Evolutionary conservation across 164 flowering plant species (phyloP).

Genomic region (Chloranthus sessilifolius): DNA sequence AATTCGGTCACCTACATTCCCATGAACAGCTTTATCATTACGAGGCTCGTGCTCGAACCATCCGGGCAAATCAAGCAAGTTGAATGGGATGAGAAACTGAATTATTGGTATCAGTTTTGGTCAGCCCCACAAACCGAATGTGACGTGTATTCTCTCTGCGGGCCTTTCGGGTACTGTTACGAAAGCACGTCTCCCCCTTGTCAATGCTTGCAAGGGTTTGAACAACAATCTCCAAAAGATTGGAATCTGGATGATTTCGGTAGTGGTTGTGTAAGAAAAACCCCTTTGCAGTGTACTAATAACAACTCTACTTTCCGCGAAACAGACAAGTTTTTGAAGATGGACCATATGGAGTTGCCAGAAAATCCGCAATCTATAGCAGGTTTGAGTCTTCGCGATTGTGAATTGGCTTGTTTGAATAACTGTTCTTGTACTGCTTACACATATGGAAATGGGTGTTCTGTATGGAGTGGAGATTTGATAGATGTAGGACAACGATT

Average conservation of each 20-base stretch:
- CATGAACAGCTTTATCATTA: not conserved
- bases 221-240: not conserved
- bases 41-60: not conserved
- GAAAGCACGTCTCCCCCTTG: not conserved
- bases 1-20: constrained; percentile 3
- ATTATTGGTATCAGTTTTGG: not conserved
- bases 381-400: constrained; percentile 7
- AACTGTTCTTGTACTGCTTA: constrained; percentile 29
- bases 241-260: not conserved
- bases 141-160: not conserved
- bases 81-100: not conserved
- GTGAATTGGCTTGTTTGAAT: constrained; percentile 18
- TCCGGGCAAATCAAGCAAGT: constrained; percentile 3
- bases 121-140: not conserved
- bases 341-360: constrained; percentile 1
- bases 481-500: constrained; percentile 13
- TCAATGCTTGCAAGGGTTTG: constrained; percentile 7
- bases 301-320: not conserved
- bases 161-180: not conserved
- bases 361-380: not conserved
- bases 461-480: constrained; percentile 21
- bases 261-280: not conserved
- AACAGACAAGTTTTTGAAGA: not conserved
- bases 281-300: not conserved
- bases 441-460: constrained; percentile 17